phyloP scores from a whole-genome alignment of 192 early-diverging fungal genomes.

The Phycomyces nitens region DNA sequence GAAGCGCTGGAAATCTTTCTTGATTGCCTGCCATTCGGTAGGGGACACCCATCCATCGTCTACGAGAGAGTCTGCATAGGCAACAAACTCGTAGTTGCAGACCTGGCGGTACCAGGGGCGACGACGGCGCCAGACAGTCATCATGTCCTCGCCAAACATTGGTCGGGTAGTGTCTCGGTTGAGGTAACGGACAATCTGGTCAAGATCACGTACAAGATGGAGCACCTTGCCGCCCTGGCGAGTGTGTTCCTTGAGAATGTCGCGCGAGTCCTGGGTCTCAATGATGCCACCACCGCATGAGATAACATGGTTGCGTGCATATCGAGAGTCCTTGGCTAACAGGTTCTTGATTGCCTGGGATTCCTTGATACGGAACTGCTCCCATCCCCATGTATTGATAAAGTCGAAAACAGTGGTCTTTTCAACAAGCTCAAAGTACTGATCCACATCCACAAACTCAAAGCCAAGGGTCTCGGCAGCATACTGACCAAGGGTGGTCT shows the following conservation, averaged over 20 bases:
- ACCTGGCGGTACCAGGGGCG: conserved; percentile 72
- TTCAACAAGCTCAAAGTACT: conserved; percentile 68
- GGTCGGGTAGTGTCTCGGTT: conserved; percentile 80
- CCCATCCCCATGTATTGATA: conserved; percentile 78
- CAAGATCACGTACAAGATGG: conserved; percentile 78
- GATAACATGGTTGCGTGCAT: conserved; percentile 66
- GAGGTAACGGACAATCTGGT: conserved; percentile 78
- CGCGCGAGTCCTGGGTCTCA: conserved; percentile 71
- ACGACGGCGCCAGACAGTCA: conserved; percentile 76
- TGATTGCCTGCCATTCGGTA: conserved; percentile 66
- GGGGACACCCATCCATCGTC: conserved; percentile 44
- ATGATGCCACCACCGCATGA: conserved; percentile 96
- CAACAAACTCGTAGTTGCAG: conserved; percentile 80
- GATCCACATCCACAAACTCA: conserved; percentile 88
- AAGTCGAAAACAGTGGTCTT: conserved; percentile 77
- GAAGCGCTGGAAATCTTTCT: conserved; percentile 72
- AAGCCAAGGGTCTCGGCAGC: conserved; percentile 66
- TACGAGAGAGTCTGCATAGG: conserved; percentile 29
- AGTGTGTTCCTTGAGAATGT: conserved; percentile 59
- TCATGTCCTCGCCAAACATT: conserved; percentile 76
- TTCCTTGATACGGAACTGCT: conserved; percentile 83
- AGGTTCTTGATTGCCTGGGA: conserved; percentile 57
- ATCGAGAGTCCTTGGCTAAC: conserved; percentile 41
- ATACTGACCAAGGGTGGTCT: conserved; percentile 79
- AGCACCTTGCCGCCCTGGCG: conserved; percentile 61